phyloP scores from a whole-genome alignment of 163 green algal species.

The Chlamydomonas reinhardtii region DNA sequence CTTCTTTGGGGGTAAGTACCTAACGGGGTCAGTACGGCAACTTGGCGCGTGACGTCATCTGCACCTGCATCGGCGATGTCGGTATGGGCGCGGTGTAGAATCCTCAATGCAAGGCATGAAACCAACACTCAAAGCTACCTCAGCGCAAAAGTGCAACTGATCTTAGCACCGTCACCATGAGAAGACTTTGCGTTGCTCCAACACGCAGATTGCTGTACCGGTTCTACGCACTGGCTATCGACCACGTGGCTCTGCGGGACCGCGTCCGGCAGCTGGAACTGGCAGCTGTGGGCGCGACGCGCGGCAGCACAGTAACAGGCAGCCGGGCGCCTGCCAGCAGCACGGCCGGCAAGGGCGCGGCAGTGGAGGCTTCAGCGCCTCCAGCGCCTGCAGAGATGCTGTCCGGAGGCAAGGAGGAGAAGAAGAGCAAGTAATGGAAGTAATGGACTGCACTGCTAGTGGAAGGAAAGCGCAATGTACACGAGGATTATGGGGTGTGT shows the following conservation, averaged over 20 bases:
- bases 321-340: not conserved
- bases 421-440: slow-evolving; percentile 19
- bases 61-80: too few relatives aligned
- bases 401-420: not conserved
- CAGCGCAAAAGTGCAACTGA: not conserved
- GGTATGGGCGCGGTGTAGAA: too few relatives aligned
- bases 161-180: too few relatives aligned
- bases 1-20: slow-evolving; percentile 61
- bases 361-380: slow-evolving; percentile 14
- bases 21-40: not conserved
- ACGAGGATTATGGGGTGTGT: too few relatives aligned
- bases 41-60: too few relatives aligned
- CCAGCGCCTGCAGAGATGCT: slow-evolving; percentile 6
- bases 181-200: not conserved
- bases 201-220: slow-evolving; percentile 43
- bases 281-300: not conserved
- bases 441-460: too few relatives aligned
- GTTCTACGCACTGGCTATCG: slow-evolving; percentile 50
- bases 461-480: too few relatives aligned
- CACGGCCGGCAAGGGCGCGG: not conserved
- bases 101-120: too few relatives aligned
- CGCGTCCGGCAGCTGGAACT: slow-evolving; percentile 13
- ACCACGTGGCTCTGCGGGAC: slow-evolving; percentile 44
- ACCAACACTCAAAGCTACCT: not conserved
- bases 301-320: not conserved